Percentiles rank a stretch among this genome's conserved stretches.
These are phyloP conservation scores for Mollisiaceae sp. DNA, from an alignment of 2,329 filamentous ascomycete genomes.

Conservation along the genomic window DNA sequence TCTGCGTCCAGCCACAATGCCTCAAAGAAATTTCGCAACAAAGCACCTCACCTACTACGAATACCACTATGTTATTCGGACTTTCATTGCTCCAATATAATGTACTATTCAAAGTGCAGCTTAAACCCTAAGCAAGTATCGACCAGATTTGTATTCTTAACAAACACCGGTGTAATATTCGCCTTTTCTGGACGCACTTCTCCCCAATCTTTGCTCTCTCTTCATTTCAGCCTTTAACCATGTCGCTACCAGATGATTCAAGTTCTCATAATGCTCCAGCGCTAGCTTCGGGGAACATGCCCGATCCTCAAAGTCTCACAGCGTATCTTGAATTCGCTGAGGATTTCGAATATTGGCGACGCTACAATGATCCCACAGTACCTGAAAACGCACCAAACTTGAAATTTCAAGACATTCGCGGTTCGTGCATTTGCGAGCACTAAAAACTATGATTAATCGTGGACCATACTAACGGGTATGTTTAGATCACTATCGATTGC, in stretches of 20 bases:
- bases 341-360: background rate
- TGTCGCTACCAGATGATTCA: too few relatives aligned
- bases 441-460: background rate
- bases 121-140: too few relatives aligned
- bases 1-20: background rate
- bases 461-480: background rate
- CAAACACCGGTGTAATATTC: too few relatives aligned
- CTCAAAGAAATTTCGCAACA: background rate
- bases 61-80: too few relatives aligned
- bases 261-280: too few relatives aligned
- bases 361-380: background rate
- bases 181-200: too few relatives aligned
- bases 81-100: too few relatives aligned
- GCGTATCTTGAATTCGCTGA: background rate
- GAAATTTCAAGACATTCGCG: background rate
- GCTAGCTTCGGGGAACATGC: background rate
- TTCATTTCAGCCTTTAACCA: too few relatives aligned
- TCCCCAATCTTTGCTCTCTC: too few relatives aligned
- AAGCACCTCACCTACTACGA: background rate
- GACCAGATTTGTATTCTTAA: too few relatives aligned
- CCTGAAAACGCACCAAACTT: background rate
- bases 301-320: background rate
- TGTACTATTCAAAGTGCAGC: too few relatives aligned
- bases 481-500: background rate
- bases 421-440: background rate